These are phyloP conservation scores for Colletotrichum phormii DNA, from an alignment of 2,329 filamentous ascomycete genomes.

Conservation along the genomic window DNA sequence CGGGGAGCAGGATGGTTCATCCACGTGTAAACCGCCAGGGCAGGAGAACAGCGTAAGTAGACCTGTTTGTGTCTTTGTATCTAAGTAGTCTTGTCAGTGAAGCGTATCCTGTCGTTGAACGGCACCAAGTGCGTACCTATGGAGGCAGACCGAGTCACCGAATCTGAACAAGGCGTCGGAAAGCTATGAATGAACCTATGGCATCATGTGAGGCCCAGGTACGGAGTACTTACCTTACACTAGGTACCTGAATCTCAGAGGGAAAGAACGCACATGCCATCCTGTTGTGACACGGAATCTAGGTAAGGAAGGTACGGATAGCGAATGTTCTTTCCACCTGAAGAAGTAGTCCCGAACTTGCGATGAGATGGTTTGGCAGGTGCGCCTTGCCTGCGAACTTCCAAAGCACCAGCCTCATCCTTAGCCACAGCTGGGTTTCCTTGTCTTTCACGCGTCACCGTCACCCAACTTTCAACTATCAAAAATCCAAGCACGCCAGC, in stretches of 20 bases:
- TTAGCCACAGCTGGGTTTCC: not conserved
- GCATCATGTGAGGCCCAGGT: too few relatives aligned
- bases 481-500: not conserved
- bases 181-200: not conserved
- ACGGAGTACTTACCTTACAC: too few relatives aligned
- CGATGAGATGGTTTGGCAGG: too few relatives aligned
- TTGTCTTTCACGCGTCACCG: too few relatives aligned
- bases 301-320: too few relatives aligned
- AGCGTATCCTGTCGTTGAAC: not conserved
- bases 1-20: slow-evolving; percentile 1
- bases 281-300: too few relatives aligned
- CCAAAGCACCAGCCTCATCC: not conserved
- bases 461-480: not conserved
- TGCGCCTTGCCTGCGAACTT: too few relatives aligned
- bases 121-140: not conserved
- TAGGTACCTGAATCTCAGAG: too few relatives aligned
- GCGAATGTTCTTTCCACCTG: not conserved
- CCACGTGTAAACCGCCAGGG: not conserved
- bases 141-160: not conserved
- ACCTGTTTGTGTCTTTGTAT: not conserved
- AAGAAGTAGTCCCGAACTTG: not conserved
- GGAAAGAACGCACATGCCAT: not conserved
- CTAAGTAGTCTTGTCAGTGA: not conserved
- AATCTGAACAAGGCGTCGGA: not conserved
- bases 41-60: not conserved